Evolutionary conservation across 1,284 basidiomycete genomes (phyloP).

Genomic region (Ceratobasidium sp.): DNA sequence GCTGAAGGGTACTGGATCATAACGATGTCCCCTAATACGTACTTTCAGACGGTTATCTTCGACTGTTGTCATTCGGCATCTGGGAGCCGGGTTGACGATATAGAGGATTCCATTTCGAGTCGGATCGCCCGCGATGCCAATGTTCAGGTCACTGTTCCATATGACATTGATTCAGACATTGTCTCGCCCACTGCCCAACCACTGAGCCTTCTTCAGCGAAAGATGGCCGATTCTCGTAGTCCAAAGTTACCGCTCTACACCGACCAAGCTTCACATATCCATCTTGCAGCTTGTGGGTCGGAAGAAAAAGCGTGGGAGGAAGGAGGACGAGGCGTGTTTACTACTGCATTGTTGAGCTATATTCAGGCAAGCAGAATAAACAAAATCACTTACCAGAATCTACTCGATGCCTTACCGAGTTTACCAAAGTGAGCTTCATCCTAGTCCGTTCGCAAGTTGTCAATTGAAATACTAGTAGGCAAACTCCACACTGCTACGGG

Average conservation of each 20-base stretch:
- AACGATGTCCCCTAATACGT: background rate
- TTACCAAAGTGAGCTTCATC: constrained; percentile 49
- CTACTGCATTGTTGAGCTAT: constrained; percentile 65
- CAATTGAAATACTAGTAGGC: constrained; percentile 52
- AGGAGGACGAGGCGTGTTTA: constrained; percentile 67
- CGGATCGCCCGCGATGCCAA: background rate
- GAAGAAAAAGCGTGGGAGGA: constrained; percentile 37
- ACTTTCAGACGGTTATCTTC: constrained; percentile 21
- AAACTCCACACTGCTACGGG: constrained; percentile 68
- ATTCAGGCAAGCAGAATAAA: constrained; percentile 66
- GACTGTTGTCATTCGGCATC: constrained; percentile 21
- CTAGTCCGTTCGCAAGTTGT: no score
- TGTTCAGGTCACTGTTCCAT: background rate
- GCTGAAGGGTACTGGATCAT: no score
- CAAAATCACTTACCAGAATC: constrained; percentile 64
- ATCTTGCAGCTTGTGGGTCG: constrained; percentile 34
- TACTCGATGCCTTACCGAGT: constrained; percentile 56
- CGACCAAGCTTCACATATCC: constrained; percentile 15
- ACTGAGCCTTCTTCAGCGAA: background rate
- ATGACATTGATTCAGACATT: constrained; percentile 17
- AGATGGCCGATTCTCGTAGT: background rate
- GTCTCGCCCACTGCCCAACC: background rate
- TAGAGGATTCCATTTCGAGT: no score
- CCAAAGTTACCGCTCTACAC: background rate
- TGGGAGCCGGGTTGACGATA: background rate